Percentiles rank a stretch among this genome's conserved stretches.
phyloP scores from a whole-genome alignment of 208 protist genomes.

The Leishmania lainsoni region DNA sequence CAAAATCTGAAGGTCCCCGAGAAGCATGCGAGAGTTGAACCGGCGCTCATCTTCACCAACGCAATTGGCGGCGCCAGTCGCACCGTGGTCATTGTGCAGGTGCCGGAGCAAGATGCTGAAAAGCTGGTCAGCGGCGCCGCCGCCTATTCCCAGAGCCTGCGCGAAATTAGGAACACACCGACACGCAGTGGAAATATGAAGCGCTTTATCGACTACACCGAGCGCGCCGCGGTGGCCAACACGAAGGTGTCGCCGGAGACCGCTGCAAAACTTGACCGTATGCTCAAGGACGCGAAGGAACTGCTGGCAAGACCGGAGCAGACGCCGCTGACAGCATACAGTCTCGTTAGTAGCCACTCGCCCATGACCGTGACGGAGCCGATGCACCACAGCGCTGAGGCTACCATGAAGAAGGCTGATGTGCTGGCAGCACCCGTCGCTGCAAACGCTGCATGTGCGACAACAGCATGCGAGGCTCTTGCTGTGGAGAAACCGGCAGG shows the following conservation, averaged over 20 bases:
- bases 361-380: neutral
- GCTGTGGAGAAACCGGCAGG: neutral
- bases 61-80: constrained; percentile 59
- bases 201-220: constrained; percentile 79
- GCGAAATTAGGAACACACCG: constrained; percentile 59
- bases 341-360: constrained; percentile 1
- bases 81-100: constrained; percentile 46
- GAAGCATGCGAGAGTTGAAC: constrained; percentile 24
- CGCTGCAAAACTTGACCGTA: constrained; percentile 55
- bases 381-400: neutral
- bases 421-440: neutral
- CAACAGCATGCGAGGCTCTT: neutral
- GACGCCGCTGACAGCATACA: constrained; percentile 26
- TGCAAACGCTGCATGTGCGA: neutral
- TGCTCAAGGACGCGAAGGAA: constrained; percentile 79
- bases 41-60: constrained; percentile 49
- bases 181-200: constrained; percentile 82
- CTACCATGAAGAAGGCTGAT: neutral
- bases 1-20: constrained; percentile 29
- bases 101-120: constrained; percentile 30
- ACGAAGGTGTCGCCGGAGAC: constrained; percentile 35
- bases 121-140: constrained; percentile 25
- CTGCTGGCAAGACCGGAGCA: constrained; percentile 50
- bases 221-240: constrained; percentile 39
- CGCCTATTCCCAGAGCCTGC: constrained; percentile 26